Evolutionary conservation across 164 flowering plant genomes (phyloP).

Genomic region (Paratinospora sagittata): DNA sequence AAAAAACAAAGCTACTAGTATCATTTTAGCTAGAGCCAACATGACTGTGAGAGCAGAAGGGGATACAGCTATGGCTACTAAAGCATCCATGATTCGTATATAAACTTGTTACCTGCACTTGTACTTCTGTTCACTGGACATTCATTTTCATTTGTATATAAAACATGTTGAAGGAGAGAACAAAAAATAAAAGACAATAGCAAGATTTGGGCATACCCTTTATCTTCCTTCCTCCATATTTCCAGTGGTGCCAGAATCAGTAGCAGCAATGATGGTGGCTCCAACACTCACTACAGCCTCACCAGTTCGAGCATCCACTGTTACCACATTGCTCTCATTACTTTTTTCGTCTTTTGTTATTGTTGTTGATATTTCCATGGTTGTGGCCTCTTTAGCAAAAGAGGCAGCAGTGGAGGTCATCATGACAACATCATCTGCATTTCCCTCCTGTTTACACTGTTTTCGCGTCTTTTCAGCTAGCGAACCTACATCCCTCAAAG

Average conservation of each 20-base stretch:
- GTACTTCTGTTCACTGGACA: too few species aligned
- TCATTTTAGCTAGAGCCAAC: too few species aligned
- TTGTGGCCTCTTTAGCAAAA: conserved; percentile 13
- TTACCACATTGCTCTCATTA: conserved; percentile 11
- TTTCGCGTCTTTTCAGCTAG: conserved; percentile 16
- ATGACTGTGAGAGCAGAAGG: too few species aligned
- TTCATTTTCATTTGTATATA: not conserved
- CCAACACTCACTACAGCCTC: conserved; percentile 12
- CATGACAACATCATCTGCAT: conserved; percentile 10
- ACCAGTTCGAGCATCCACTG: conserved; percentile 10
- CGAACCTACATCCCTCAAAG: conserved; percentile 17
- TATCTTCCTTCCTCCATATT: not conserved
- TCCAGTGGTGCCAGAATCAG: conserved; percentile 1
- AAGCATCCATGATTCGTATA: not conserved
- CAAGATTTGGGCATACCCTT: not conserved
- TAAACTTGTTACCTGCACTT: not conserved
- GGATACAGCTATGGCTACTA: too few species aligned
- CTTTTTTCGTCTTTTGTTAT: conserved; percentile 12
- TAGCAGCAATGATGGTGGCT: not conserved
- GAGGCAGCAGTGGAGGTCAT: conserved; percentile 7
- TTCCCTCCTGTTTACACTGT: conserved; percentile 13
- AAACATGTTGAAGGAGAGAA: not conserved
- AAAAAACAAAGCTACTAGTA: too few species aligned
- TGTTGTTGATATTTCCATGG: not conserved
- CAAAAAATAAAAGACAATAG: not conserved